Conservation (phyloP, 345 rosid species). For the Eucalyptus polyanthemos region DNA sequence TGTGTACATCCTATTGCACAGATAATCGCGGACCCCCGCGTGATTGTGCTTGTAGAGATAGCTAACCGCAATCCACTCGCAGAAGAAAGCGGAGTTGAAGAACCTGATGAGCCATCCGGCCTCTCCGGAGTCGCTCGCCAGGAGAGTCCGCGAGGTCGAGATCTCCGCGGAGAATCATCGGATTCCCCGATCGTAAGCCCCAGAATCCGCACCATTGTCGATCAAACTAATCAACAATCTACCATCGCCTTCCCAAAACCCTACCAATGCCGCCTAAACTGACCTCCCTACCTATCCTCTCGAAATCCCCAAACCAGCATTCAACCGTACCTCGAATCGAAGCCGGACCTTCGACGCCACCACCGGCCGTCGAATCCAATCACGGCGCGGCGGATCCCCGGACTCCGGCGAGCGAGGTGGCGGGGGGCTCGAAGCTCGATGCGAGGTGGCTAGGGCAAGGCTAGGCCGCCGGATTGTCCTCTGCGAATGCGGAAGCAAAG, state of each 20-base stretch:
- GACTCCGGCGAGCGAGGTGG: background rate
- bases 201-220: constrained; percentile 70
- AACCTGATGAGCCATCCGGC: constrained; percentile 98
- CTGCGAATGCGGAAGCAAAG: background rate
- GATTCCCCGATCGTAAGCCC: constrained; percentile 67
- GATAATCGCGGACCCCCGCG: constrained; percentile 86
- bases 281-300: background rate
- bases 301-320: background rate
- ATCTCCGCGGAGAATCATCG: constrained; percentile 92
- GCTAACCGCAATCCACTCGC: constrained; percentile 99
- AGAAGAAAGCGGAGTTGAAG: constrained; percentile 95
- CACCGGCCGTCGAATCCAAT: background rate
- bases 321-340: background rate
- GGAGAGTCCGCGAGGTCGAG: constrained; percentile 35
- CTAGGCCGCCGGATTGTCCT: background rate
- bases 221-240: constrained; percentile 1
- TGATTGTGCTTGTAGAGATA: constrained; percentile 97
- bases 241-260: background rate
- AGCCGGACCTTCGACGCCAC: background rate
- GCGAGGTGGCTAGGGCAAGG: background rate
- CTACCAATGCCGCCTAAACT: background rate
- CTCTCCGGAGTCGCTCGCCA: constrained; percentile 75
- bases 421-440: background rate
- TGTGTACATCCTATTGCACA: constrained; percentile 97
- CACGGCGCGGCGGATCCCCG: background rate